phyloP scores from a whole-genome alignment of 148 eudicot genomes.

The Dysphania ambrosioides region DNA sequence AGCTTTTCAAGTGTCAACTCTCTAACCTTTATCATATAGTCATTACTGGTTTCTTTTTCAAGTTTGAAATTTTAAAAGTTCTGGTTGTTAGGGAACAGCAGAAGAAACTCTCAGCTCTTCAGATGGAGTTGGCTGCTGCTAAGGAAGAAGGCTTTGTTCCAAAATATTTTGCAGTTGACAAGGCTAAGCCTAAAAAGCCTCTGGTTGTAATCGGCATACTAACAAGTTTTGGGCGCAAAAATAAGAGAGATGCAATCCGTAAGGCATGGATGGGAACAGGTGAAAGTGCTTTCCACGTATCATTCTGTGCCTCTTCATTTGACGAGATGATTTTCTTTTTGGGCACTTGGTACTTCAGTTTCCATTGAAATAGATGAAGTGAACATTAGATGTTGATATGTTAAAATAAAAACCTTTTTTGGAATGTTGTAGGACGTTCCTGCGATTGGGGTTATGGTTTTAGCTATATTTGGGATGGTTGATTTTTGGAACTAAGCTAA shows the following conservation, averaged over 20 bases:
- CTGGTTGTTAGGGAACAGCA: slow-evolving; percentile 64
- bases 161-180: slow-evolving; percentile 35
- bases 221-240: slow-evolving; percentile 71
- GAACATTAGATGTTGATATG: neutral
- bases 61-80: slow-evolving; percentile 9
- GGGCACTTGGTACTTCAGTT: neutral
- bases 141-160: slow-evolving; percentile 62
- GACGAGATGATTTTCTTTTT: neutral
- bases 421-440: neutral
- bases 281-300: slow-evolving; percentile 25
- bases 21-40: slow-evolving; percentile 2
- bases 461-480: neutral
- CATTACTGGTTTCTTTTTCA: slow-evolving; percentile 8
- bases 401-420: neutral
- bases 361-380: neutral
- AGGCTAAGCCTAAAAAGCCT: slow-evolving; percentile 41
- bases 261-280: slow-evolving; percentile 95
- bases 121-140: slow-evolving; percentile 73
- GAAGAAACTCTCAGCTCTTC: slow-evolving; percentile 66
- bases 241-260: slow-evolving; percentile 74
- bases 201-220: slow-evolving; percentile 67
- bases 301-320: neutral
- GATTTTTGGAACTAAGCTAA: neutral
- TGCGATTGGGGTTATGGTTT: slow-evolving; percentile 2
- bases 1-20: neutral